Base-by-base conservation (phyloP, 2,329 filamentous ascomycete genomes). In the Phaeosphaeria sp. region DNA sequence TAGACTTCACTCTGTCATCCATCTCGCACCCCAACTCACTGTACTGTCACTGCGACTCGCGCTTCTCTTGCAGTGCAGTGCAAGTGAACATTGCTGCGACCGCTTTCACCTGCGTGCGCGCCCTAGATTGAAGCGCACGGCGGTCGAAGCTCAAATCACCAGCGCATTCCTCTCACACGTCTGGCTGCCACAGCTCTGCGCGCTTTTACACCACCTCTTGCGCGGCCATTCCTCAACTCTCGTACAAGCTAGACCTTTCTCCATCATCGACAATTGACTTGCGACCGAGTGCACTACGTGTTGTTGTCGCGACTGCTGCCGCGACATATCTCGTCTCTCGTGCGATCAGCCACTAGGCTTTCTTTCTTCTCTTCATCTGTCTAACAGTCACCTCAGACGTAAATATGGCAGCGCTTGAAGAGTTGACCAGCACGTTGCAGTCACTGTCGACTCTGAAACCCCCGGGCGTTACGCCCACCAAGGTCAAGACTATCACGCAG, bases 391-490 rank as follows among this genome's bases (percentile, higher is more conserved):
- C 53, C 60, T 57, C 64, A 68, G 69, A 65, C 57, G 60, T 73
- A 74, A 73, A 57, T 69, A 81, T 81, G 78, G 90, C 92, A 76
- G 88, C 91, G 80, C 90, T 97, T 86, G 88, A 91, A 82, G 93
- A 98, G 78, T 83, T 99, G 81, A 94, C 96, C 81, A 85, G 88
- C 73, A 90, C 91, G 79, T 87, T 99, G 76, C 92, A 95, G 83
- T 93, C 91, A 74, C 93, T 99, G 89, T 90, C 94, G 73, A 85
- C 86, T 67, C 84, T 97, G 74, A 98, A 97, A 81, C 90, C 95
- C 45, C 95, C 95, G 52, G 95, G 95, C 76, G 93, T 97, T 57
- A 96, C 93, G 62, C 93, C 93, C 69, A 92, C 92, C 67, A 94
- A 95, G 80, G 97, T 99, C 79, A 87, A 87, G 70, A 88, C 88